phyloP scores from a whole-genome alignment of 2,329 filamentous ascomycete species.

The Lachnellula cervina region DNA sequence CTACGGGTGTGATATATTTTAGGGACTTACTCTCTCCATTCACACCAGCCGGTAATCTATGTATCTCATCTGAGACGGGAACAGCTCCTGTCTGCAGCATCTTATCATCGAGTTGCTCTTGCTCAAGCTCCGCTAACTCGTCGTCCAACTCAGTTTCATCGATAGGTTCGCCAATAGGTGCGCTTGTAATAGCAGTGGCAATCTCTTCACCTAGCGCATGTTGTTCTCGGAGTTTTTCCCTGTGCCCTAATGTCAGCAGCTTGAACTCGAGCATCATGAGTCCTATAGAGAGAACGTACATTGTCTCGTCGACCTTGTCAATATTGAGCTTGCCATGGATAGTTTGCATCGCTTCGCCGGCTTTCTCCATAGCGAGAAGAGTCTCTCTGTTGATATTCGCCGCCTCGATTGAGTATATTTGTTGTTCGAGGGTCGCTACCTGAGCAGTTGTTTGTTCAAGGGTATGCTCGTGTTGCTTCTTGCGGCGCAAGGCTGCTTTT shows the following conservation, averaged over 20 bases:
- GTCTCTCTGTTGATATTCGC: slow-evolving; percentile 99
- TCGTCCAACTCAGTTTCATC: slow-evolving; percentile 85
- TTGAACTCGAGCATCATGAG: slow-evolving; percentile 6
- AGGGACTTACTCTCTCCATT: slow-evolving; percentile 67
- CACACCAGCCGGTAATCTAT: slow-evolving; percentile 69
- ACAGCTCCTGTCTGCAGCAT: slow-evolving; percentile 87
- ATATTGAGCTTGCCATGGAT: slow-evolving; percentile 89
- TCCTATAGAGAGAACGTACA: slow-evolving; percentile 55
- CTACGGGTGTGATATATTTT: slow-evolving; percentile 1
- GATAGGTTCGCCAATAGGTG: slow-evolving; percentile 60
- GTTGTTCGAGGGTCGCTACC: slow-evolving; percentile 87
- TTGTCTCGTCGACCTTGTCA: slow-evolving; percentile 90
- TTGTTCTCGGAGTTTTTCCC: slow-evolving; percentile 87
- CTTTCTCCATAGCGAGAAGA: slow-evolving; percentile 86
- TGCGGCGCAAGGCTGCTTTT: slow-evolving; percentile 82
- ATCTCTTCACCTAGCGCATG: slow-evolving; percentile 94
- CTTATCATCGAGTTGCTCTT: slow-evolving; percentile 87
- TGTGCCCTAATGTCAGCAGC: slow-evolving; percentile 39
- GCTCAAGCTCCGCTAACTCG: slow-evolving; percentile 81
- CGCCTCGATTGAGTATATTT: slow-evolving; percentile 95
- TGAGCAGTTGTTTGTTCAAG: slow-evolving; percentile 87
- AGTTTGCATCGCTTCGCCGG: slow-evolving; percentile 82
- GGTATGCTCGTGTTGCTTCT: slow-evolving; percentile 90
- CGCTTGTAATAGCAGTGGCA: slow-evolving; percentile 73
- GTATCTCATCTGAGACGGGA: slow-evolving; percentile 73